Base-by-base conservation (phyloP, 257 asterid genomes). In the Dorcoceras hygrometricum region DNA sequence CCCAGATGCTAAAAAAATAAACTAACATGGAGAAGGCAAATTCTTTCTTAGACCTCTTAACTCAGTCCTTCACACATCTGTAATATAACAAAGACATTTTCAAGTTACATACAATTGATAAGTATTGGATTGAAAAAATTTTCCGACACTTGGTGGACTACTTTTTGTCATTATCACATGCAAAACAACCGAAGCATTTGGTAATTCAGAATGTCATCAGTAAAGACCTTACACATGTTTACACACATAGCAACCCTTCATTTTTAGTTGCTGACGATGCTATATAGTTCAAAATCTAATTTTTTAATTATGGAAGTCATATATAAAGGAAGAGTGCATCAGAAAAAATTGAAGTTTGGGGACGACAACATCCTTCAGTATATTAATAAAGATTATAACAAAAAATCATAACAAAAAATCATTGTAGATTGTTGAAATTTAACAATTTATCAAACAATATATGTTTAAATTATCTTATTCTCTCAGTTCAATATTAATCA, bases 81-180 rank as follows among this genome's bases (percentile, higher is more conserved):
- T 4, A 8, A 20, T 46, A 31, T 27, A 8, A 6, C 10, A 22
- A 27, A 11, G 26, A 50, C 62, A 69, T 28, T 67, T 67, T 27
- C 63, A 53, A 48, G 67, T 20, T 27, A 62, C 43, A 48, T 18
- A 59, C 63, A 56, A 57, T 59, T 48, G 55, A 18, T 53, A 46
- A 39, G 65, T 60, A 48, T 67, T 43, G 46, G 19, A 66, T 62
- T 39, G 48, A 53, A 68, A 5, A 32, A 23, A 66, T 53, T 27
- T 32, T n/a, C 25, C 36, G 9, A 26, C 25, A 39, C 62, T 27
- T 59, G 43, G 48, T 12, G 19, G 61, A 55, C 28, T 26, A 46
- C 34, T 11, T 22, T 43, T 60, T 56, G 31, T 11, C 23, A 2
- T 46, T 62, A 31, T 51, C 65, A 32, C 23, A 7, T 31, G 32